A percentile compares a stretch with the other conserved stretches of the same genome.
phyloP scores from a whole-genome alignment of 2,329 filamentous ascomycete species.

The Pseudomassariella vexata region DNA sequence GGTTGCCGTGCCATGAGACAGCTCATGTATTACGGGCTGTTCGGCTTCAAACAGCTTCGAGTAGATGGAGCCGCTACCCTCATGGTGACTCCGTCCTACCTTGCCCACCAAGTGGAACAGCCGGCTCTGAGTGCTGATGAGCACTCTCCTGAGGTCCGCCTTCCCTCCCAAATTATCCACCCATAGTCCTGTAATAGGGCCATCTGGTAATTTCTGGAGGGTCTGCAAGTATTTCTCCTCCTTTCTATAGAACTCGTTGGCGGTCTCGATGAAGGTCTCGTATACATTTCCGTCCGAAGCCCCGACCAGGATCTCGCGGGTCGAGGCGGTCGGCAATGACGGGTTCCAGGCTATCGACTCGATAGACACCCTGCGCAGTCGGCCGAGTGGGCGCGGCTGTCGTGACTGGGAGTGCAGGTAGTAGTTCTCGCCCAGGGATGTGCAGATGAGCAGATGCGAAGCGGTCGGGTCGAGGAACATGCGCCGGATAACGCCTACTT shows the following conservation, averaged over 20 bases:
- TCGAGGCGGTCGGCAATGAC: constrained; percentile 85
- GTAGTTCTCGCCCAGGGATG: constrained; percentile 89
- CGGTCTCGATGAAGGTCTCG: constrained; percentile 90
- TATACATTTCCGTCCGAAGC: constrained; percentile 93
- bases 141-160: constrained; percentile 66
- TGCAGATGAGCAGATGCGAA: constrained; percentile 88
- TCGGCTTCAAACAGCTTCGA: constrained; percentile 84
- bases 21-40: constrained; percentile 69
- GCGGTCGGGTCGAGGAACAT: constrained; percentile 98
- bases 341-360: constrained; percentile 95
- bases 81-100: constrained; percentile 64
- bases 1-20: constrained; percentile 51
- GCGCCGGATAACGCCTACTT: constrained; percentile 86
- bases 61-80: constrained; percentile 82
- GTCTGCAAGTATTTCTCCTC: constrained; percentile 89
- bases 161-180: constrained; percentile 66
- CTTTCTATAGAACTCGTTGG: constrained; percentile 89
- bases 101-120: constrained; percentile 79
- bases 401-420: constrained; percentile 95
- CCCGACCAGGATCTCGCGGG: constrained; percentile 86
- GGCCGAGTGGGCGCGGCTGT: constrained; percentile 73
- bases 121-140: constrained; percentile 73
- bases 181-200: constrained; percentile 80
- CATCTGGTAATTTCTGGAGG: constrained; percentile 77
- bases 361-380: constrained; percentile 79